These are phyloP conservation scores for Phytophthora pinifolia DNA, from an alignment of 352 stramenopile genomes.

Conservation along the genomic window DNA sequence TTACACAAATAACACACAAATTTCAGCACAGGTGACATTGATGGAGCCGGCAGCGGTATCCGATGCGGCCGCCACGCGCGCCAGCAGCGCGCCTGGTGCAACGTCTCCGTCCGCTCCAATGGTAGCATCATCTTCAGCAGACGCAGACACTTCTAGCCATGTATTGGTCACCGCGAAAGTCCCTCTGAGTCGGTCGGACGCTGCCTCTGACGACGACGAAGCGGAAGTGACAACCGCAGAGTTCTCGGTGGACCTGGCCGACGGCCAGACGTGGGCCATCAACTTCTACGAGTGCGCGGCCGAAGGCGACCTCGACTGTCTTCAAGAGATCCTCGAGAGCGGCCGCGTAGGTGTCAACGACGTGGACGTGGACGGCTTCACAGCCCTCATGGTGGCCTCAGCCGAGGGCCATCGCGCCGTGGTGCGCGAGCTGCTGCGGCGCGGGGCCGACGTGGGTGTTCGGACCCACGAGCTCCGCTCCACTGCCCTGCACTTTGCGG, in stretches of 20 bases:
- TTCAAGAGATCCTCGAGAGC: slow-evolving; percentile 64
- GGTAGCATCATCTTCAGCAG: slow-evolving; percentile 2
- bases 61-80: neutral
- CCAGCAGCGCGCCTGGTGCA: neutral
- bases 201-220: slow-evolving; percentile 34
- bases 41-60: slow-evolving; percentile 11
- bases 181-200: neutral
- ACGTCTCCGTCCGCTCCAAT: slow-evolving; percentile 1
- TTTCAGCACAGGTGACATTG: slow-evolving; percentile 5
- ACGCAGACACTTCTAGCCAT: neutral
- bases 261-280: slow-evolving; percentile 59
- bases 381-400: slow-evolving; percentile 80
- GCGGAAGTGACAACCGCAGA: slow-evolving; percentile 61
- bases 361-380: slow-evolving; percentile 84
- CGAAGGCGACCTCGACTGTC: slow-evolving; percentile 63
- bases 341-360: slow-evolving; percentile 60
- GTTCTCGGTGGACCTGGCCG: slow-evolving; percentile 63
- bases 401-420: slow-evolving; percentile 68
- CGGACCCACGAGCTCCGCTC: slow-evolving; percentile 76
- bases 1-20: slow-evolving; percentile 9
- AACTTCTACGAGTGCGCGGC: slow-evolving; percentile 74
- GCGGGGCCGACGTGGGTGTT: slow-evolving; percentile 58
- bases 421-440: slow-evolving; percentile 53
- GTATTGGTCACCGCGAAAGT: slow-evolving; percentile 2
- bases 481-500: slow-evolving; percentile 77